phyloP scores from a whole-genome alignment of 2,329 filamentous ascomycete species.

The Trichoderma hamatum region DNA sequence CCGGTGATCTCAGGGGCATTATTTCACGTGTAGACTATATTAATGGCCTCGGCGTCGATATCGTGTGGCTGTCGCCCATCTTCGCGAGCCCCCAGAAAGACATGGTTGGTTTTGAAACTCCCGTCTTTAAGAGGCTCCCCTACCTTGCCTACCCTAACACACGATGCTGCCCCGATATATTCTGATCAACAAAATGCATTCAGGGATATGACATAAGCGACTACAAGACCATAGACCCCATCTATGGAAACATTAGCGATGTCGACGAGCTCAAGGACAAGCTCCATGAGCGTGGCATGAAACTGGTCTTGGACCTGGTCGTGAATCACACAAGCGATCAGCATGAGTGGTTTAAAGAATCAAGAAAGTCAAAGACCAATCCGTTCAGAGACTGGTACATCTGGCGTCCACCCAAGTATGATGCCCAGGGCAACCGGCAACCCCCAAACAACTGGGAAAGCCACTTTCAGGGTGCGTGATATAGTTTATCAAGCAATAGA shows the following conservation, averaged over 20 bases:
- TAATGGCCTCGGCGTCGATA: slow-evolving; percentile 58
- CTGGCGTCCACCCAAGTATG: slow-evolving; percentile 63
- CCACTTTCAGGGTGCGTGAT: slow-evolving; percentile 43
- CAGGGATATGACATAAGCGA: slow-evolving; percentile 71
- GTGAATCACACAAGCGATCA: slow-evolving; percentile 69
- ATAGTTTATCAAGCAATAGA: neutral
- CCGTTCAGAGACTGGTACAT: slow-evolving; percentile 65
- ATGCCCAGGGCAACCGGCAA: slow-evolving; percentile 57
- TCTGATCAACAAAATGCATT: neutral
- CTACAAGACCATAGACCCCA: slow-evolving; percentile 66
- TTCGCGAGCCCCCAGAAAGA: slow-evolving; percentile 62
- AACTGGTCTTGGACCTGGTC: slow-evolving; percentile 71
- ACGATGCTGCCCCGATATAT: neutral
- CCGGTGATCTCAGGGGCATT: slow-evolving; percentile 61
- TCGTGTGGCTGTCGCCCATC: slow-evolving; percentile 58
- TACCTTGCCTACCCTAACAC: neutral
- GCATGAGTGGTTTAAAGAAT: slow-evolving; percentile 62
- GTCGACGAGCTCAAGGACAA: slow-evolving; percentile 65
- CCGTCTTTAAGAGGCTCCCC: neutral
- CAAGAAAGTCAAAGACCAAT: slow-evolving; percentile 55
- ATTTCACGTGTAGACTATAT: slow-evolving; percentile 60
- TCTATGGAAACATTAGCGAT: slow-evolving; percentile 69
- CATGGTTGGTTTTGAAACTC: slow-evolving; percentile 49
- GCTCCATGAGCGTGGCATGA: slow-evolving; percentile 66
- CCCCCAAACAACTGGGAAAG: slow-evolving; percentile 63